Conservation (phyloP, 2,329 filamentous ascomycete genomes). For the Trichoderma sp. region DNA sequence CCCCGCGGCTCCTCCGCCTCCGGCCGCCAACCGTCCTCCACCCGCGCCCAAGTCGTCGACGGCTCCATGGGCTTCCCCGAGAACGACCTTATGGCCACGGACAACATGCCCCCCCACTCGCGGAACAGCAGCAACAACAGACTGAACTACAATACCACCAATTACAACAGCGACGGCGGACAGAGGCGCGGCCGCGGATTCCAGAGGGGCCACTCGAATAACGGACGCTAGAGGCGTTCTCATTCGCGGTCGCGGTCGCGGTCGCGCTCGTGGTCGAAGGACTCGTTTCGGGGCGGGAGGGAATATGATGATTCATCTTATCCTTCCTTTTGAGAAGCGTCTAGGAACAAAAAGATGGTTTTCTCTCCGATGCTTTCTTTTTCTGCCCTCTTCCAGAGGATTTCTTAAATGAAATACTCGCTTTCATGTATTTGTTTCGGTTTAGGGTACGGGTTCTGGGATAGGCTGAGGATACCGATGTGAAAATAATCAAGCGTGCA, state of each 20-base stretch:
- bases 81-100: slow-evolving; percentile 47
- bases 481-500: background rate
- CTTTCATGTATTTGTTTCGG: background rate
- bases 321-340: no score
- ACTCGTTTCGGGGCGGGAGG: background rate
- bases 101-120: slow-evolving; percentile 30
- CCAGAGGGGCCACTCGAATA: slow-evolving; percentile 34
- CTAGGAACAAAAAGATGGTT: background rate
- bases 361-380: background rate
- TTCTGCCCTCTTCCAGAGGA: background rate
- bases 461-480: background rate
- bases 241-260: background rate
- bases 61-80: slow-evolving; percentile 58
- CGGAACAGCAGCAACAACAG: slow-evolving; percentile 37
- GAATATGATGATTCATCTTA: background rate
- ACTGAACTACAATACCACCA: slow-evolving; percentile 54
- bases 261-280: background rate
- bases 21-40: slow-evolving; percentile 35
- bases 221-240: slow-evolving; percentile 29
- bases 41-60: slow-evolving; percentile 51
- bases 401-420: background rate
- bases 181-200: slow-evolving; percentile 37
- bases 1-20: slow-evolving; percentile 42
- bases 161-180: slow-evolving; percentile 33
- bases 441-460: slow-evolving; percentile 9